Base-by-base conservation (phyloP, 78 protist species). In the Cavenderia fasciculata region DNA sequence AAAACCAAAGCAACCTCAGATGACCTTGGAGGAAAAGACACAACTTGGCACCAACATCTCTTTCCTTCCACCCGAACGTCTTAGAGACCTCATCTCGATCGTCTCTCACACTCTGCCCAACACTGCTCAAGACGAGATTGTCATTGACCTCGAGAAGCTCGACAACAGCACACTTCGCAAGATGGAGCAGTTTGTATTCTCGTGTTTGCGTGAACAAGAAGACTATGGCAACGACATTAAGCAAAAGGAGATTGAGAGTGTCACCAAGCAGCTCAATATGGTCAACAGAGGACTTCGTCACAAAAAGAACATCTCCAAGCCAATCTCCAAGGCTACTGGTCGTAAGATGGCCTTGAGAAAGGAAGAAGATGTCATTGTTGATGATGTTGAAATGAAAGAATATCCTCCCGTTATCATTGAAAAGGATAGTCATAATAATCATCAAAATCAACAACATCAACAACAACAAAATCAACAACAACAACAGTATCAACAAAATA, bases 271-370 rank as follows among this genome's bases (percentile, higher is more conserved):
- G 14, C n/a, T 74, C 44, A 61, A 47, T 21, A 21, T 47, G 7
- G 84, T 56, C 16, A 36, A 46, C 33, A 49, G 62, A 36, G 74
- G 76, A 36, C 29, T 70, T 4, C 19, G 36, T 51, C 21, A 23
- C 2, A 68, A 27, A 8, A 82, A 68, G 25, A 52, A 43, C 5
- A 57, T 82, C 31, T 65, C 90, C 16, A 82, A 82, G 57, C 90
- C 90, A 65, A 82, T 82, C 47, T 52, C 90, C 16, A 82, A 82
- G 29, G 76, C 90, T 16, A 54, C 57, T n/a, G 90, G 90, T 27
- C 36, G 90, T 18, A 82, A 82, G 73, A 56, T 27, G 16, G 52
- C 44, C 40, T 16, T 4, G 11, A 59, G 49, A 16, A 29, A 21
- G 1, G 62, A 76, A 23, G 87, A 77, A 21, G 87, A 63, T 14